phyloP scores from a whole-genome alignment of 495 filamentous ascomycete species.

The Geopyxis carbonaria region DNA sequence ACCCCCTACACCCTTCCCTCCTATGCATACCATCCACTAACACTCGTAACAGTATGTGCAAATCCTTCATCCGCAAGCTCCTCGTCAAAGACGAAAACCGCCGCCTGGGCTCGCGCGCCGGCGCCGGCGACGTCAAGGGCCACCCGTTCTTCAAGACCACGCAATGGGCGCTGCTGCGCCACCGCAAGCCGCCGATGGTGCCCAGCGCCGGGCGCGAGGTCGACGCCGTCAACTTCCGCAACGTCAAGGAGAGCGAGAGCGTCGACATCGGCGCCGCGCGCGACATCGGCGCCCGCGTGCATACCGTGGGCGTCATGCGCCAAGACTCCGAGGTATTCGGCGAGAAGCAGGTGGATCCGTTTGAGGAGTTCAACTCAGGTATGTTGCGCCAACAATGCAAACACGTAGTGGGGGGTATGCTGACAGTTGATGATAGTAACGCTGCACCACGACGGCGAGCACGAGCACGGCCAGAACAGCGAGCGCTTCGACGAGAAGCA shows the following conservation, averaged over 20 bases:
- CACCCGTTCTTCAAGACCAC: conserved; percentile 93
- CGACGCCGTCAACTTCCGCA: conserved; percentile 91
- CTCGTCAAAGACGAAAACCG: conserved; percentile 96
- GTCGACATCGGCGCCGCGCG: conserved; percentile 68
- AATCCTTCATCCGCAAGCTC: conserved; percentile 88
- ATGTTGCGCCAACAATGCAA: conserved; percentile 3
- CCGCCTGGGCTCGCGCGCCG: conserved; percentile 81
- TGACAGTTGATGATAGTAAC: conserved; percentile 41
- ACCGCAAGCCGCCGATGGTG: conserved; percentile 97
- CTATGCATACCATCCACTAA: background rate
- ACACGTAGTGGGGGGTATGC: background rate
- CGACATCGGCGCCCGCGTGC: conserved; percentile 61
- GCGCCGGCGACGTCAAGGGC: conserved; percentile 88
- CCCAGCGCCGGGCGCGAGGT: conserved; percentile 80
- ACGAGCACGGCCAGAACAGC: conserved; percentile 17
- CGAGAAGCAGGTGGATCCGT: conserved; percentile 71
- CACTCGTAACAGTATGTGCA: conserved; percentile 53
- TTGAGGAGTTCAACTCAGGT: conserved; percentile 89
- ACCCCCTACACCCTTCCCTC: conserved; percentile 18
- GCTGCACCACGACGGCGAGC: conserved; percentile 85
- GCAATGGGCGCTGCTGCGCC: conserved; percentile 90
- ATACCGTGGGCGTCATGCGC: too few relatives aligned
- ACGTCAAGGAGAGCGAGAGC: conserved; percentile 91
- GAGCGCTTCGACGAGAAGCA: conserved; percentile 12
- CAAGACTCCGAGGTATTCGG: conserved; percentile 72